Percentiles rank a stretch among this genome's conserved stretches.
Evolutionary conservation across 768 basidiomycete genomes (phyloP).

Genomic region (Suillus placidus): DNA sequence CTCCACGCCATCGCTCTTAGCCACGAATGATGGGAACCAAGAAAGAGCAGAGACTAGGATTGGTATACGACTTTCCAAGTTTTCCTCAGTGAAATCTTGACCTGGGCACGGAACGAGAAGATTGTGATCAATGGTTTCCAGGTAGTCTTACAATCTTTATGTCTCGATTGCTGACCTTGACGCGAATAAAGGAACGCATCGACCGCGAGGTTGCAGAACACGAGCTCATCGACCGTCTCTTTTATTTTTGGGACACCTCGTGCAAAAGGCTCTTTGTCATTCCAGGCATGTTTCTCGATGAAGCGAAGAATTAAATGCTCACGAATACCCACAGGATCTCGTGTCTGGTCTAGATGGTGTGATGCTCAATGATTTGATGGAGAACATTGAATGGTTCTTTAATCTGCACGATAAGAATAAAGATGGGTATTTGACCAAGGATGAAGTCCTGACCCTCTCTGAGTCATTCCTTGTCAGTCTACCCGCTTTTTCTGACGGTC

Average conservation of each 20-base stretch:
- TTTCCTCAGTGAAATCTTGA: constrained; percentile 90
- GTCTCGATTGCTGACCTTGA: constrained; percentile 11
- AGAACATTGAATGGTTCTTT: constrained; percentile 99
- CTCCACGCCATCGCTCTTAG: constrained; percentile 54
- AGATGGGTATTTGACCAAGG: constrained; percentile 93
- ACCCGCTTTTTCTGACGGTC: constrained; percentile 10
- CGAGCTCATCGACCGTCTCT: constrained; percentile 90
- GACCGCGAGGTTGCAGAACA: constrained; percentile 94
- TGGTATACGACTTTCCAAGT: constrained; percentile 81
- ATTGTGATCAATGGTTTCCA: constrained; percentile 92
- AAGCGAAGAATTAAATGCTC: not conserved
- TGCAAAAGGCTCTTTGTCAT: constrained; percentile 82
- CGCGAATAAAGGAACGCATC: constrained; percentile 66
- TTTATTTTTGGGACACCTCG: constrained; percentile 91
- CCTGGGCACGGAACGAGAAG: constrained; percentile 95
- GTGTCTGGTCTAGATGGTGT: constrained; percentile 88
- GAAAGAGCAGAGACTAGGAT: constrained; percentile 91
- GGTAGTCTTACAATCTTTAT: constrained; percentile 39
- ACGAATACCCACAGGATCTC: constrained; percentile 62
- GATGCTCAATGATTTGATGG: constrained; percentile 97
- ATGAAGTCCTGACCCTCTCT: constrained; percentile 93
- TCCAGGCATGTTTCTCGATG: constrained; percentile 60
- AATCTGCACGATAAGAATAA: constrained; percentile 94
- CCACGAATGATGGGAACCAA: constrained; percentile 56
- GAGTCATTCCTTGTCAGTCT: constrained; percentile 84